Evolutionary conservation across 805 yeast genomes (phyloP).

Genomic region (Hanseniaspora occidentalis): DNA sequence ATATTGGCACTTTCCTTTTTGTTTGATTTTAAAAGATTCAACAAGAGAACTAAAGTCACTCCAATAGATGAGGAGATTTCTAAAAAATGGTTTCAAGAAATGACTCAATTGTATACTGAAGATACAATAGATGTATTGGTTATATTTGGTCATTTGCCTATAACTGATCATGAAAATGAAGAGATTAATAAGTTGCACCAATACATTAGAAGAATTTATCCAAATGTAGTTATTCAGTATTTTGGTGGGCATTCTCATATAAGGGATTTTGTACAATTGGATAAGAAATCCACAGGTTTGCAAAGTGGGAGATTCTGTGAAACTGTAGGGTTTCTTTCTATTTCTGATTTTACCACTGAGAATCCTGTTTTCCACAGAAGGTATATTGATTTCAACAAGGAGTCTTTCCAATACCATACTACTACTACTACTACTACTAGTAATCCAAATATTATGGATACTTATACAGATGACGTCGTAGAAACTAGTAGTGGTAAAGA

Average conservation of each 20-base stretch:
- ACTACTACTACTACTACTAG: constrained; percentile 11
- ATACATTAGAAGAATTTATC: constrained; percentile 44
- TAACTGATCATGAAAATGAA: constrained; percentile 26
- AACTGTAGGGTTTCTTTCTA: constrained; percentile 79
- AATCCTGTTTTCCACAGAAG: constrained; percentile 37
- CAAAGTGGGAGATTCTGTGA: constrained; percentile 92
- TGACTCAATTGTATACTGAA: constrained; percentile 24
- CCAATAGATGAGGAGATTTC: constrained; percentile 41
- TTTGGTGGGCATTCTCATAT: constrained; percentile 94
- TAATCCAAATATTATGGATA: constrained; percentile 35
- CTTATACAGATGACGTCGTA: constrained; percentile 37
- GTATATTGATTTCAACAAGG: constrained; percentile 71
- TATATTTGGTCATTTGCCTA: constrained; percentile 72
- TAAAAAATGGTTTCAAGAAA: constrained; percentile 53
- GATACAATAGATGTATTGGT: constrained; percentile 50
- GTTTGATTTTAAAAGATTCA: constrained; percentile 58
- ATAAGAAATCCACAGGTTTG: constrained; percentile 56
- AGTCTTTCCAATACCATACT: constrained; percentile 59
- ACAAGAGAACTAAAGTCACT: constrained; percentile 49
- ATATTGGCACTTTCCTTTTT: constrained; percentile 67
- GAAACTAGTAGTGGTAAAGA: too few relatives aligned
- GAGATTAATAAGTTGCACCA: constrained; percentile 27
- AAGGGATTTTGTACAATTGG: constrained; percentile 66
- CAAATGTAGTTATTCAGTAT: constrained; percentile 58
- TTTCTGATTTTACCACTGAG: constrained; percentile 21